Base-by-base conservation (phyloP, 116 monocot genomes). In the Trichopus zeylanicus region DNA sequence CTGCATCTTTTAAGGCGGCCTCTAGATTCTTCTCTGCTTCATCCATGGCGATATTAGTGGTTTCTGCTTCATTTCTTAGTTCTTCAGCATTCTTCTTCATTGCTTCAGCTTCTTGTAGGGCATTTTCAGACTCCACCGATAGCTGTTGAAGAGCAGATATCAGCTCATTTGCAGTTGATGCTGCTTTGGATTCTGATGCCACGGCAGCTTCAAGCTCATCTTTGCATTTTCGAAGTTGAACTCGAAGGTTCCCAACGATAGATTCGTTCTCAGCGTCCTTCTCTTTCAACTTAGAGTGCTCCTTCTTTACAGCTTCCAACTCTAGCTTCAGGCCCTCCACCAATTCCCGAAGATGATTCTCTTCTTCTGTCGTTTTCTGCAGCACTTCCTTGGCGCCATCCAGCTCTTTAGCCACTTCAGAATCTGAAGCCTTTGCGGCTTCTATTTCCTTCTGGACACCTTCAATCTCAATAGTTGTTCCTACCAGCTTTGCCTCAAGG, bases 261-360 rank as follows among this genome's bases (percentile, higher is more conserved):
- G 74, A 66, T 57, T 86, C 86, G 31, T 68, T 77, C 33, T 80
- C 77, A 19, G 72, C 67, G 68, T 86, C 91, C 54, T 72, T 82
- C 47, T 81, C 66, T 61, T 63, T 78, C 38, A 86, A 62, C 37
- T 86, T 65, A 18, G 60, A 51, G 20, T 83, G 79, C 69, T 91
- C 83, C 35, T 69, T 77, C 73, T 53, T 82, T 13, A 80, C 67
- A 29, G 47, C 56, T 61, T 83, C 80, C 37, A 86, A 35, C 46
- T 91, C 86, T 27, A 62, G 42, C 65, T 79, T 86, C 47, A 91
- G 64, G 9, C 64, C 77, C 39, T 86, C 80, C 26, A 75, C 55
- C 16, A 75, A 61, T 26, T 23, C 69, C 49, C 32, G 48, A 29
- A 86, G 76, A 46, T 75, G 73, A 37, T 34, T 64, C 52, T 80